Percentiles rank a stretch among this genome's conserved stretches.
These are phyloP conservation scores for Tulasnella sp. DNA, from an alignment of 768 basidiomycete genomes.

Conservation along the genomic window DNA sequence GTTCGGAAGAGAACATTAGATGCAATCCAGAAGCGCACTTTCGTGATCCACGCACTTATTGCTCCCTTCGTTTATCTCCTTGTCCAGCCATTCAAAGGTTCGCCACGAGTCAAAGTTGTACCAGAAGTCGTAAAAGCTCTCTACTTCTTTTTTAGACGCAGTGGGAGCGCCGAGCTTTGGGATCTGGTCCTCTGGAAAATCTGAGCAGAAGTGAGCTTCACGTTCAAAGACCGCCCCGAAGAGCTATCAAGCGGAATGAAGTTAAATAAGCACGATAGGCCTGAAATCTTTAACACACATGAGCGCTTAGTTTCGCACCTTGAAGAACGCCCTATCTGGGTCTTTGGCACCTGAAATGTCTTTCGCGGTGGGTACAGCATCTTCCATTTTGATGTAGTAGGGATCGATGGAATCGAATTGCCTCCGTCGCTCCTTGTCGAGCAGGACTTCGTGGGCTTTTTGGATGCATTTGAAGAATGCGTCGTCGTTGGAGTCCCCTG, in stretches of 20 bases:
- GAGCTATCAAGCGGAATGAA: background rate
- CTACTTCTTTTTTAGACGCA: constrained; percentile 69
- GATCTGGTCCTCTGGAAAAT: constrained; percentile 52
- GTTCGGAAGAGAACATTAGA: background rate
- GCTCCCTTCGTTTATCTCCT: constrained; percentile 96
- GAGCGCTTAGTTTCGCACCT: constrained; percentile 22
- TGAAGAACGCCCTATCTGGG: constrained; percentile 52
- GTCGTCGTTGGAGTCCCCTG: constrained; percentile 86
- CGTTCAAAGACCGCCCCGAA: constrained; percentile 79
- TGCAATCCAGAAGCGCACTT: background rate
- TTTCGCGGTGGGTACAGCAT: constrained; percentile 58
- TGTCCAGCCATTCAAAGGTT: constrained; percentile 95
- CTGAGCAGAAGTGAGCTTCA: constrained; percentile 80
- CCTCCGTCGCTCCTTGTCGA: constrained; percentile 71
- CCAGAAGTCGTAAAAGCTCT: constrained; percentile 97
- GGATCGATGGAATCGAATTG: constrained; percentile 98
- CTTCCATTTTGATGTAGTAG: constrained; percentile 55
- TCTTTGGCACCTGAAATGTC: constrained; percentile 42
- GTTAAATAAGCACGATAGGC: background rate
- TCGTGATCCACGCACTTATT: constrained; percentile 55
- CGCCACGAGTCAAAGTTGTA: constrained; percentile 99
- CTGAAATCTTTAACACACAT: no score
- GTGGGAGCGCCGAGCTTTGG: constrained; percentile 63
- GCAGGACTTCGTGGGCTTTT: constrained; percentile 93
- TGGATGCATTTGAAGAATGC: constrained; percentile 99